Conservation (phyloP, 2,329 filamentous ascomycete genomes). For the Ceratocystis lukuohia region DNA sequence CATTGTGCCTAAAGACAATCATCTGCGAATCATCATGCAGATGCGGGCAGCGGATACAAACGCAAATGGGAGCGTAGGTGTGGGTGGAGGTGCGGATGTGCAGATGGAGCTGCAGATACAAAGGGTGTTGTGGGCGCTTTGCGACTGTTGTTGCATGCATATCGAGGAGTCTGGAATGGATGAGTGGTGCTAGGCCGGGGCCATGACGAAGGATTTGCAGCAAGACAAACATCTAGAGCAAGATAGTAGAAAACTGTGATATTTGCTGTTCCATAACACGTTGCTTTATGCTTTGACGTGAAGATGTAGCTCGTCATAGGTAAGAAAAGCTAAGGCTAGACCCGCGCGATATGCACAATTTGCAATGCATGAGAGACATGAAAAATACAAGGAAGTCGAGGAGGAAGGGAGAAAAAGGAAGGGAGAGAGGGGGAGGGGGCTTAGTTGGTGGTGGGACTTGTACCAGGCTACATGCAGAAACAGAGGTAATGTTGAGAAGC, state of each 20-base stretch:
- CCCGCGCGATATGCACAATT: neutral
- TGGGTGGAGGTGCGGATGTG: neutral
- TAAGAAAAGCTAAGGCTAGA: neutral
- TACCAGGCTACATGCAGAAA: neutral
- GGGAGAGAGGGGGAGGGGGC: too few relatives aligned
- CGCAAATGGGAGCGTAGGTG: neutral
- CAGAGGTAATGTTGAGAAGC: neutral
- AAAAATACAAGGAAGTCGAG: neutral
- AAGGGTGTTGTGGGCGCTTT: neutral
- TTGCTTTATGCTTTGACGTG: neutral
- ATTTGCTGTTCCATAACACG: neutral
- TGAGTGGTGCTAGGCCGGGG: neutral
- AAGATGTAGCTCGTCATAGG: conserved; percentile 8
- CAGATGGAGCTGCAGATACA: neutral
- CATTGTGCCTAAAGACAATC: conserved; percentile 7
- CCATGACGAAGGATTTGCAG: neutral
- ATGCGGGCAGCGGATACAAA: conserved; percentile 1
- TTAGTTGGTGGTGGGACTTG: neutral
- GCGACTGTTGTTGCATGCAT: conserved; percentile 1
- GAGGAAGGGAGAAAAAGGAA: neutral
- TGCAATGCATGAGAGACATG: neutral
- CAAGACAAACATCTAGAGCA: neutral
- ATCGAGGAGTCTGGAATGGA: neutral
- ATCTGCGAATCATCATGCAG: conserved; percentile 10
- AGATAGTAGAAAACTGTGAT: neutral